Base-by-base conservation (phyloP, 2,329 filamentous ascomycete species). In the Leptographium lundbergii region DNA sequence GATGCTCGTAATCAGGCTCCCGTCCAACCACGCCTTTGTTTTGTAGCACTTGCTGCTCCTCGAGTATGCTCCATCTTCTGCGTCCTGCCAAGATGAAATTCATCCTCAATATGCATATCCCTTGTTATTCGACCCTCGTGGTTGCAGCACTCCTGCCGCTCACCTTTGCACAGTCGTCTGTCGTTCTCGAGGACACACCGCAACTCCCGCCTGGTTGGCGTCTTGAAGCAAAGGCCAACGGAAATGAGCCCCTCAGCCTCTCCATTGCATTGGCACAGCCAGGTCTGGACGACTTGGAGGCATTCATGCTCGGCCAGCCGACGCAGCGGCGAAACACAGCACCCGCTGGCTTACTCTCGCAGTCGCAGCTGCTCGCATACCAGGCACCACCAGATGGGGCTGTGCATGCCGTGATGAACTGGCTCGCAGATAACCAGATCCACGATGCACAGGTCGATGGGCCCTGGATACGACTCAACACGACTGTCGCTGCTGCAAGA, bases 381-480 rank as follows among this genome's bases (percentile, higher is more conserved):
- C 48, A 27, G 25, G 24, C 39, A n/a, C 42, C 42, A n/a, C 42
- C 17, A 6, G 47, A 32, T 42, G 22, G n/a, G 14, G 17, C 45
- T 39, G 10, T 29, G 22, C 4, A 59, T 11, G 61, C 65, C 0
- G 74, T 80, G 4, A 60, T 71, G 6, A 59, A 61, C 9, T 80
- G 77, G 78, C 68, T 80, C 2, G 65, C 64, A 32, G 65, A 69
- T 2, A 70, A 70, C 48, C 72, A 70, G 6, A 68, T 79, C 27
- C 61, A 62, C 6, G 64, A 71, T 24, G 63, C 68, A 10, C 66
- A 66, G 1, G 62, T 65, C 0, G 68, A 73, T 29, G 70, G 71
- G 25, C 70, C 76, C 17, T 75, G 75, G 69, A 65, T 81, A 58
- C 69, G 70, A 54, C 71, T 77, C 54, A 69, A 71, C 47, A 69